Base-by-base conservation (phyloP, 805 yeast species). In the Ogataea saltuana region DNA sequence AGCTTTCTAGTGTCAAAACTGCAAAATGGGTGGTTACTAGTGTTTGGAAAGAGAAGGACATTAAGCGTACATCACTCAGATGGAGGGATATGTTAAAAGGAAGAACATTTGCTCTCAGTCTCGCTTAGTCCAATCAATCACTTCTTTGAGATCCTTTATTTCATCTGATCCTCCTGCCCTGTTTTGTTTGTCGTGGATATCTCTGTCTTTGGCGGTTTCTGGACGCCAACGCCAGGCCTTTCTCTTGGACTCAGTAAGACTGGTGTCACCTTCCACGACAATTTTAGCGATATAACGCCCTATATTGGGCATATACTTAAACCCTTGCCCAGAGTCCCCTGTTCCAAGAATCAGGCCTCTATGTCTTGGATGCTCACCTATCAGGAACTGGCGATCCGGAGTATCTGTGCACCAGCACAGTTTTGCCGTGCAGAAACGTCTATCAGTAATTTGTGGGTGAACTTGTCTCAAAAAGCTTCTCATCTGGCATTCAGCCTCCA, bases 251-350 rank as follows among this genome's bases (percentile, higher is more conserved):
- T 57, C 56, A 4, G 52, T 62, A 6, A 68, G 39, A 1, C 58
- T 52, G 1, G 31, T 40, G n/a, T 53, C 59, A 2, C 71, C 72
- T 9, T 61, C 46, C 16, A 60, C 12, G 1, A 60, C 59, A n/a
- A 68, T 57, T 19, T 54, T 54, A 2, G 49, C 36, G 15, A 72
- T 69, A 44, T 71, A 72, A 38, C 62, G 62, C 1, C 78, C 77
- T 41, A 72, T 68, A 28, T 59, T 65, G 11, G 78, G 78, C 44
- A 72, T 50, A 33, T 65, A 69, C 51, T 72, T 72, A 53, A 65
- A 72, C 3, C 65, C 73, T 50, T 72, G 76, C 12, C 76, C 74
- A 2, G 75, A 65, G 48, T 71, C 77, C n/a, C 78, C 78, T 8
- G 72, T 61, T 0, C 73, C 75, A 8, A 72, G 63, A 37, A 50